Evolutionary conservation across 495 filamentous ascomycete species (phyloP), one percentile per base, ranked within the genome.

Genomic region (Cercophora sp.): DNA sequence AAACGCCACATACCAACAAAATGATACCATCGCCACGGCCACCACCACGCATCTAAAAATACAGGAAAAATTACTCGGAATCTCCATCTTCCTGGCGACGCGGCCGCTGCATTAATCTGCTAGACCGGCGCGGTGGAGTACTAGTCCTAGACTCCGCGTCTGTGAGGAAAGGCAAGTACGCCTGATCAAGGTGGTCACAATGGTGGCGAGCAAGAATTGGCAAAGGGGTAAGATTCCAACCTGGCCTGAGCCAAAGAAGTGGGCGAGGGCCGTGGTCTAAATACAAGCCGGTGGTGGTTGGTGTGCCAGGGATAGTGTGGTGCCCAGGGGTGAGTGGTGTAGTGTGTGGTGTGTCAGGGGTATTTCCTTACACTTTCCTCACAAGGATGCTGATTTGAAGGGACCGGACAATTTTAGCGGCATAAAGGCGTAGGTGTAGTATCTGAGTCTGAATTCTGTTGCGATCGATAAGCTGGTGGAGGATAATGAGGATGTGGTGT

Each of bases 331-430:
- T 39, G 15, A 5, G 35, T 8, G 5, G 35, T 39, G 35, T 39
- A 5, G 35, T 39, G 35, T 39, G 35, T 39, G 35, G 35, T 9
- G 35, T 39, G 35, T 15, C 35, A 39, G 35, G 35, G 35, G 35
- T 39, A 39, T 39, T 39, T 39, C 35, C 15, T 39, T 39, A 39
- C 35, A 32, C 29, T 6, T 13, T 32, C 8, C 29, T 32, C 29
- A n/a, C n/a, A n/a, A n/a, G n/a, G 69, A 71, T 48, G 20, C 69
- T 26, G 60, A 68, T 15, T 57, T 71, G 20, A 61, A 65, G 55
- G 52, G 63, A 42, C 65, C 64, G 6, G 67, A 56, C 15, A 57
- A 51, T 41, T 71, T 68, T 35, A 34, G 49, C 41, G 51, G 36
- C 26, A 20, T 55, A 0, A 52, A 52, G 11, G 54, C 49, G 16